These are phyloP conservation scores for Plantago coronopus DNA, from an alignment of 305 asterid species.

Conservation along the genomic window DNA sequence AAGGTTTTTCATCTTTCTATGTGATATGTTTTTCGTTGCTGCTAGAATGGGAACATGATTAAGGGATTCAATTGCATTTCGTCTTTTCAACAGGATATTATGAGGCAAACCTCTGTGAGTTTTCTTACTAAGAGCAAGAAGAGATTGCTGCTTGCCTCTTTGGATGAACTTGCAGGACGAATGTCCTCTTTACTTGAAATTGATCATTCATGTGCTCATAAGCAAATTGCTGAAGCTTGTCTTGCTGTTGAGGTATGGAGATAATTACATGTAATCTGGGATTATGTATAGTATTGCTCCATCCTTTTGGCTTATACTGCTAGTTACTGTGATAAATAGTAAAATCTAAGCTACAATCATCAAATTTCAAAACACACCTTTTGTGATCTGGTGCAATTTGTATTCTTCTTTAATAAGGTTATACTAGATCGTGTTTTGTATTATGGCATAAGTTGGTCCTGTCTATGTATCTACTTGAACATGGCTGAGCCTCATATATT, in stretches of 20 bases:
- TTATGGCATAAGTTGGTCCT: not conserved
- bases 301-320: slow-evolving; percentile 10
- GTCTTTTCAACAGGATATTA: slow-evolving; percentile 57
- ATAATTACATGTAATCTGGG: slow-evolving; percentile 9
- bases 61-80: slow-evolving; percentile 7
- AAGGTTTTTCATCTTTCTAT: slow-evolving; percentile 49
- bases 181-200: slow-evolving; percentile 95
- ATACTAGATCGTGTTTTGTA: not conserved
- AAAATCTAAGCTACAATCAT: not conserved
- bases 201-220: slow-evolving; percentile 92
- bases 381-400: not conserved
- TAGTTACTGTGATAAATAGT: not conserved
- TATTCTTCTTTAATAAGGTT: not conserved
- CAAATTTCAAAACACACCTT: not conserved
- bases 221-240: slow-evolving; percentile 85
- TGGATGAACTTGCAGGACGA: slow-evolving; percentile 76
- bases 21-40: slow-evolving; percentile 11
- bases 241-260: slow-evolving; percentile 68
- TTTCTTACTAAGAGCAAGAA: slow-evolving; percentile 78
- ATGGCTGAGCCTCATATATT: not conserved
- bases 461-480: not conserved
- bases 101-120: slow-evolving; percentile 68
- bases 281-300: slow-evolving; percentile 18
- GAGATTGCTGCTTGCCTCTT: slow-evolving; percentile 59
- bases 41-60: slow-evolving; percentile 19